Evolutionary conservation across 2,329 filamentous ascomycete genomes (phyloP), one percentile per base, ranked within the genome.

Genomic region (Ophiosphaerella herpotricha): DNA sequence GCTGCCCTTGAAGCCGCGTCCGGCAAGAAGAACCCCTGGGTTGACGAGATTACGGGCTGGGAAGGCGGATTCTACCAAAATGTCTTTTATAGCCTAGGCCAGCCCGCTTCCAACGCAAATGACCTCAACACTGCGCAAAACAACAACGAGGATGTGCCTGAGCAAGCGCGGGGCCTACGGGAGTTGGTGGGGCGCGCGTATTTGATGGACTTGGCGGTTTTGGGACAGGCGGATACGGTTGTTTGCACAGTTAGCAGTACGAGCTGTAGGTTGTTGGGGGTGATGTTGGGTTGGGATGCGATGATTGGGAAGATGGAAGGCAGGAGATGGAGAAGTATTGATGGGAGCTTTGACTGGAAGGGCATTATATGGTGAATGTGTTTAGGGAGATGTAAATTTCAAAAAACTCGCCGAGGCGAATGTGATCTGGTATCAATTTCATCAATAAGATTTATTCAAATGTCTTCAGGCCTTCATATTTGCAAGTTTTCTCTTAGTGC

Each of bases 241-340:
- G 81, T 96, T 1, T 96, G 91, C 65, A 88, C 86, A 2, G 86
- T 92, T 21, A 90, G 87, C 60, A 84, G 86, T 55, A 70, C 74
- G 13, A 77, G 70, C 4, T 96, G 91, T 70, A 82, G 89, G 18
- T 64, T 95, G 45, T 70, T 95, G 54, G 91, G 84, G 2, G 89
- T 96, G 35, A 91, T 95, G 86, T 85, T 94, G 85, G 91, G 91
- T 0, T 92, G 89, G 89, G 87, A 92, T 34, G 29, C 36, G 26
- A 24, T 46, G 43, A 26, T 39, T 33, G 57, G 58, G 23, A 69
- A 65, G 37, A 55, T 72, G 41, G 77, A 77, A 31, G 71, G 79
- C 14, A 80, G 78, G 1, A 78, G 79, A 38, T 95, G 90, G 89
- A 79, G 84, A 50, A 95, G 95, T 73, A 82, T 96, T 7, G 71